These are phyloP conservation scores for Pseudomonodictys pantanalensis DNA, from an alignment of 495 filamentous ascomycete genomes.

Conservation along the genomic window DNA sequence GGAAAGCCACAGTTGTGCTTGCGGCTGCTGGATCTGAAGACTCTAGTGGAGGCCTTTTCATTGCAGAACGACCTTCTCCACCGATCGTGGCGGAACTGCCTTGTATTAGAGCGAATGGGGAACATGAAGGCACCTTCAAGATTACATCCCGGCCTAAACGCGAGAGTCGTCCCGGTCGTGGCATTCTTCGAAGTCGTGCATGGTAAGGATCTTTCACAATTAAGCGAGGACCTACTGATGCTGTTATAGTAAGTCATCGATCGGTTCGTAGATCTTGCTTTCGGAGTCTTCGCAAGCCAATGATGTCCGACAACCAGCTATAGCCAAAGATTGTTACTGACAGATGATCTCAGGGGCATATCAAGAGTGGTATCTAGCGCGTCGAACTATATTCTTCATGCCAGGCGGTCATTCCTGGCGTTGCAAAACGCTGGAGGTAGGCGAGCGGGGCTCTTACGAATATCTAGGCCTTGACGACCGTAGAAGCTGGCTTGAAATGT, in stretches of 20 bases:
- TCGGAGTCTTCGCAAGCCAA: no score
- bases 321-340: background rate
- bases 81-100: background rate
- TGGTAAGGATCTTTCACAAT: no score
- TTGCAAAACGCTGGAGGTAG: background rate
- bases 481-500: background rate
- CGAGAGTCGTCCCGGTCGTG: background rate
- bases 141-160: background rate
- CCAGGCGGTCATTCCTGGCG: background rate
- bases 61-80: background rate
- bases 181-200: no score
- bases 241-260: no score
- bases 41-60: background rate
- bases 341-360: slow-evolving; percentile 2
- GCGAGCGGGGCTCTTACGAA: background rate
- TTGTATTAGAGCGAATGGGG: background rate
- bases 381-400: background rate
- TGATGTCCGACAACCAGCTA: background rate
- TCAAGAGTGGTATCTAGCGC: slow-evolving; percentile 6
- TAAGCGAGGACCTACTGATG: no score
- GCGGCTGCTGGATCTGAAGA: background rate
- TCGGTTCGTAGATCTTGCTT: no score
- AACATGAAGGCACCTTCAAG: slow-evolving; percentile 2
- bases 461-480: background rate
- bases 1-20: slow-evolving; percentile 1